Evolutionary conservation across 352 stramenopile species (phyloP), one percentile per base, ranked within the genome.

Genomic region (Phytophthora pinifolia): DNA sequence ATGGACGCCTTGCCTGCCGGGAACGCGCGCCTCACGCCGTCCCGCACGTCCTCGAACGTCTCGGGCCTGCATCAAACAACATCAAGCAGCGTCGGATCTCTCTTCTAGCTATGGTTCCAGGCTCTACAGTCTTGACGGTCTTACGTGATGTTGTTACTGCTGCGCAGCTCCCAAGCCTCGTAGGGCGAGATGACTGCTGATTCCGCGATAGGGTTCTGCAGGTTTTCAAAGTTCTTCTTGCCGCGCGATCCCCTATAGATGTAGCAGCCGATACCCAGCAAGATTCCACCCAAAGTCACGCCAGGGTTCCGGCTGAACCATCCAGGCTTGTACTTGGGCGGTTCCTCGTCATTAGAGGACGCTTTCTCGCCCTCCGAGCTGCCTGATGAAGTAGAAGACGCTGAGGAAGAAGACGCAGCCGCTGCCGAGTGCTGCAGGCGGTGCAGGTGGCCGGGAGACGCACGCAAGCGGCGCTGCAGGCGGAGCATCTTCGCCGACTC

Each of bases 231-330:
- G 66, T 89, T 89, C 48, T 86, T 89, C 57, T 90, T 92, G 60
- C 78, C 77, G 31, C 71, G 56, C 17, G 76, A 83, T 27, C 82
- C 76, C 27, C 84, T 74, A 64, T 91, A 89, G 45, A 94, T 78
- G 60, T 86, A 94, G 17, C 78, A 55, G 7, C 60, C 70, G 44
- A 92, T 94, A 15, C 65, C 69, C 9, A 91, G 39, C 42, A 92
- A 41, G 22, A 92, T 85, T 29, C 72, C 78, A 43, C 80, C 78
- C 32, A 94, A 64, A 37, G 82, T 85, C 46, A 90, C 59, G n/a
- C 81, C 84, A 1, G 84, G 84, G 48, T 94, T 89, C 64, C 84
- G 84, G 45, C 84, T 94, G 70, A 94, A 94, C 66, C 78, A 91
- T 22, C 84, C 84, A 33, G 83, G 83, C 55, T 89, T 89, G 69